Evolutionary conservation across 2,329 filamentous ascomycete genomes (phyloP), one percentile per base, ranked within the genome.

Genomic region (Hypoxylon sp.): DNA sequence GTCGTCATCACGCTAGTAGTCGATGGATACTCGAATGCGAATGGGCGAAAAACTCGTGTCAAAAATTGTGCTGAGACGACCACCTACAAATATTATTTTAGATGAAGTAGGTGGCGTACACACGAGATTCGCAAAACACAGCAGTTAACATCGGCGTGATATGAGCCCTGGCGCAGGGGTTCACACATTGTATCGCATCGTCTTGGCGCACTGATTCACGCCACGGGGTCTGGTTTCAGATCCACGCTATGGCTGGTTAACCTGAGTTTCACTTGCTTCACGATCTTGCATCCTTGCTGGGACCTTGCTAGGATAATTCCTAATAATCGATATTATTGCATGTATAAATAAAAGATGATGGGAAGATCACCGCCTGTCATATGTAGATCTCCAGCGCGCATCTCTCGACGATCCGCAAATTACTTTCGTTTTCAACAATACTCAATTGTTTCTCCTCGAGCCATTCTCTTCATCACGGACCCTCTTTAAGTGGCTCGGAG

Each of bases 371-470:
- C 64, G 51, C 59, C 60, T 25, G 63, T 67, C 65, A 51, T 60
- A 41, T 60, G 71, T 66, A 71, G 73, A 75, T 74, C 71, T 60
- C 67, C 51, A 56, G 59, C 52, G 48, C 63, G 66, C 60, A 66
- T 73, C 68, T 62, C 28, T 62, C 51, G 41, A 63, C 46, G 63
- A 70, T 67, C 48, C 52, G 50, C 67, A 60, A 65, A 65, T 53
- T 28, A 67, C 59, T 71, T 53, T 72, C 68, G 66, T 69, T 70
- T 49, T 65, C 23, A 7, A 28, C 51, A 23, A 67, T 67, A 57
- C 21, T 57, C 59, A 23, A 25, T 48, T 58, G 45, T 41, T 64
- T 43, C 34, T 32, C 34, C 25, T 21, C 45, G 25, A 57, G 51
- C 58, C 56, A 14, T 53, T 70, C 63, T 50, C 49, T 68, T 55